phyloP scores from a whole-genome alignment of 352 stramenopile species.

The Sclerospora graminicola region DNA sequence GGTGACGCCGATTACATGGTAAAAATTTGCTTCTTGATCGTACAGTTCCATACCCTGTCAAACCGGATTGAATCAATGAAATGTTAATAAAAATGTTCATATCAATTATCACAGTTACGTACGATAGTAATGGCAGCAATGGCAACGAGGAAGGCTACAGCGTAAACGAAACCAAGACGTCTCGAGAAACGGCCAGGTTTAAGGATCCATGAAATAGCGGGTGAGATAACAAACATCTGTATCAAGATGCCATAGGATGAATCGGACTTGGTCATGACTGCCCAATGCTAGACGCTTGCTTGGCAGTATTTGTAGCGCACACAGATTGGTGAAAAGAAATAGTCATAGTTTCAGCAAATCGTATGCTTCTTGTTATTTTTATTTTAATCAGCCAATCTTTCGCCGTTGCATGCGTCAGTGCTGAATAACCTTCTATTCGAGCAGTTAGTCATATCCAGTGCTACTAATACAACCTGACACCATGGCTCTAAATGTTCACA shows the following conservation, averaged over 20 bases:
- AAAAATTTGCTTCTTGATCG: slow-evolving; percentile 91
- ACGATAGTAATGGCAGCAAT: slow-evolving; percentile 91
- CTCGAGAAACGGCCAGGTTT: slow-evolving; percentile 89
- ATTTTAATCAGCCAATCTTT: too few species aligned
- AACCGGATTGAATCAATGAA: neutral
- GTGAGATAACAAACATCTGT: slow-evolving; percentile 74
- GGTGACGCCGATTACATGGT: slow-evolving; percentile 85
- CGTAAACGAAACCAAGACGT: slow-evolving; percentile 89
- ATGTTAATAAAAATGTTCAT: neutral
- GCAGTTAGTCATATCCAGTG: too few species aligned
- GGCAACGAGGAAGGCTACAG: slow-evolving; percentile 88
- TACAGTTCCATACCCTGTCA: slow-evolving; percentile 72
- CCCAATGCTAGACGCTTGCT: neutral
- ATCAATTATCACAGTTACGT: slow-evolving; percentile 10
- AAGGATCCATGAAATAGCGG: slow-evolving; percentile 93
- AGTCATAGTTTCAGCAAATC: neutral
- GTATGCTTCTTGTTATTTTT: too few species aligned
- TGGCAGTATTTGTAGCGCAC: neutral
- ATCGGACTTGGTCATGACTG: slow-evolving; percentile 35
- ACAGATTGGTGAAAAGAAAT: slow-evolving; percentile 4
- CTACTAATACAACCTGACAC: too few species aligned
- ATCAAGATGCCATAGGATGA: slow-evolving; percentile 58
- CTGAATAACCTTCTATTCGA: too few species aligned
- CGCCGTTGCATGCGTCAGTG: too few species aligned
- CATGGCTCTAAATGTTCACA: too few species aligned